phyloP scores from a whole-genome alignment of 2,329 filamentous ascomycete genomes.

The Colletotrichum australisinense region DNA sequence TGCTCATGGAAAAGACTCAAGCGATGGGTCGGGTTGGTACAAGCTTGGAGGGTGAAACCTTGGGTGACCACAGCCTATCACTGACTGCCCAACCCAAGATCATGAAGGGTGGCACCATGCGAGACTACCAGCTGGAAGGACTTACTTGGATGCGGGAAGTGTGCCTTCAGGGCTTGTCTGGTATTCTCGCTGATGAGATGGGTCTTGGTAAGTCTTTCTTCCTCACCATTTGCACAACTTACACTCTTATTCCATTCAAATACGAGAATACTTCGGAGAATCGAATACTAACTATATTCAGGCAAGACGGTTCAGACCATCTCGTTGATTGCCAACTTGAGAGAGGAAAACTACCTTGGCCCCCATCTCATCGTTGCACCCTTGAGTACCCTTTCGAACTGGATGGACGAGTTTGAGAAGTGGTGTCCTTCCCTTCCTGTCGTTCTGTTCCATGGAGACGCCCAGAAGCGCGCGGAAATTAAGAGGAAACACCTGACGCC shows the following conservation, averaged over 20 bases:
- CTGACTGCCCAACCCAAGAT: conserved; percentile 89
- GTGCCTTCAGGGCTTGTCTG: conserved; percentile 83
- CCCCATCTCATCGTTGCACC: conserved; percentile 93
- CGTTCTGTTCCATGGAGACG: conserved; percentile 89
- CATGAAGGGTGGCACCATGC: conserved; percentile 89
- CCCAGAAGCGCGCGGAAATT: conserved; percentile 80
- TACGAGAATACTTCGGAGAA: not conserved
- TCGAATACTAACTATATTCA: conserved; percentile 39
- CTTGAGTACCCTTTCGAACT: conserved; percentile 91
- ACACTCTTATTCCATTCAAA: not conserved
- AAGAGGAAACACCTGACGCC: conserved; percentile 77
- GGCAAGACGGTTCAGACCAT: conserved; percentile 95
- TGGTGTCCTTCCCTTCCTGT: conserved; percentile 93
- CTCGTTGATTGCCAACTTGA: conserved; percentile 84
- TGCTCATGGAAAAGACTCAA: conserved; percentile 72
- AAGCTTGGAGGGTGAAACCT: conserved; percentile 67
- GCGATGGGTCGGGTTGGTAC: conserved; percentile 72
- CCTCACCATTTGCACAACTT: not conserved
- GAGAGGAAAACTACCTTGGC: conserved; percentile 87
- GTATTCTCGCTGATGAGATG: conserved; percentile 95
- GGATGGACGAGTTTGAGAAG: conserved; percentile 91
- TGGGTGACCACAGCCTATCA: conserved; percentile 75
- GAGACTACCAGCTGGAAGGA: conserved; percentile 93
- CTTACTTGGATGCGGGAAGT: conserved; percentile 95
- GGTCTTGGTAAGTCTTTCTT: conserved; percentile 68